Evolutionary conservation across 345 rosid species (phyloP), one percentile per base, ranked within the genome.

Genomic region (Ceriops decandra): DNA sequence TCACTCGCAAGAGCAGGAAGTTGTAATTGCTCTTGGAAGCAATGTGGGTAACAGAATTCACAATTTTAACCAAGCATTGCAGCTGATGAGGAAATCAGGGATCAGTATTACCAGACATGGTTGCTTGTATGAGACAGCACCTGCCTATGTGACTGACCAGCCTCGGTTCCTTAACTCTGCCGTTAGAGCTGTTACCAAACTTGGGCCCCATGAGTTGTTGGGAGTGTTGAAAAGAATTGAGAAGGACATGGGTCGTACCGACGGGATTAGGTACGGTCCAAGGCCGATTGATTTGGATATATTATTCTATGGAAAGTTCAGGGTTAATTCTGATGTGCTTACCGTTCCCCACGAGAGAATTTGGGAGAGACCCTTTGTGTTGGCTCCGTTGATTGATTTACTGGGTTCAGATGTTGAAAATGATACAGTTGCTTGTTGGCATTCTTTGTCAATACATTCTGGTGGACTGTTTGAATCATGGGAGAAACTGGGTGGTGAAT

Each of bases 251-350:
- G 98, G 98, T 53, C 96, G 98, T 47, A 74, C 77, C 3, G 69
- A 54, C 16, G 96, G 98, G 71, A 76, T 89, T 62, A 77, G 97
- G 70, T 89, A 86, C 47, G 98, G 97, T 30, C 95, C 96, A 21
- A 84, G 98, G 73, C 96, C 92, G 1, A 85, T 91, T 62, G 98
- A 93, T 75, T 82, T 93, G 73, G 98, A 93, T 57, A 89, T 93
- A 63, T 69, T 93, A 82, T 93, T 93, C 69, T 91, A 89, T 35
- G 97, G 97, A 10, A 88, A 82, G 77, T 78, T 83, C 61, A 87
- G 77, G 63, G 59, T 91, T 42, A 36, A 53, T 73, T 93, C 97
- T 17, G 91, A 86, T 57, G 64, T 52, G 24, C 90, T 91, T 30
- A 69, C 82, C 7, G 79, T 91, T 53, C 97, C 98, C 5, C 98